phyloP scores from a whole-genome alignment of 2,329 filamentous ascomycete species.

The Xylaria multiplex region DNA sequence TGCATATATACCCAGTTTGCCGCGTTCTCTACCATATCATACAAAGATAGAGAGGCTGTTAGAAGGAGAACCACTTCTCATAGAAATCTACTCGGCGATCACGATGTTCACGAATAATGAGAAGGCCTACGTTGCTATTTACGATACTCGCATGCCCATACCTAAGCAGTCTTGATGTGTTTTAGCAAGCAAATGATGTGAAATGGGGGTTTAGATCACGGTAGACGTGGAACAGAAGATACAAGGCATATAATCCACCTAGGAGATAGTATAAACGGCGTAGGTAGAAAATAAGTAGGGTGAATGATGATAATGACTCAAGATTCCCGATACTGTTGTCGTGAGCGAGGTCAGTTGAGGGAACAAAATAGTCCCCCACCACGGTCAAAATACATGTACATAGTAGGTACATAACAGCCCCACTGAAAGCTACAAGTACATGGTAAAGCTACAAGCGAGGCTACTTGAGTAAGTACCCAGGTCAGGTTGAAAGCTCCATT shows the following conservation, averaged over 20 bases:
- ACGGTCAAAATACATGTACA: not conserved
- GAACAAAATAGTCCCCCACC: not conserved
- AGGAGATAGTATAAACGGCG: too few species aligned
- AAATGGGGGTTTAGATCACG: too few species aligned
- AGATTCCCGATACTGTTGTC: too few species aligned
- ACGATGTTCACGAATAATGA: constrained; percentile 26
- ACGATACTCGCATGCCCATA: not conserved
- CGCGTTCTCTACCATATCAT: constrained; percentile 37
- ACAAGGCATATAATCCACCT: not conserved
- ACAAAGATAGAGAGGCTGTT: constrained; percentile 31
- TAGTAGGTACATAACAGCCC: constrained; percentile 1
- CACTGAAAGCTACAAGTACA: constrained; percentile 14
- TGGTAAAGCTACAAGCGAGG: constrained; percentile 4
- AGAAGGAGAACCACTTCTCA: constrained; percentile 27
- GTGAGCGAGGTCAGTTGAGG: too few species aligned
- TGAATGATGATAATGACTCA: not conserved
- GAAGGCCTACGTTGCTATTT: constrained; percentile 12
- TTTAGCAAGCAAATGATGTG: not conserved
- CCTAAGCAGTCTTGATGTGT: too few species aligned
- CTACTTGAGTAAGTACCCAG: not conserved
- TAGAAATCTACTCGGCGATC: constrained; percentile 17
- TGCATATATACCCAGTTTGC: constrained; percentile 44
- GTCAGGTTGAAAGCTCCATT: not conserved
- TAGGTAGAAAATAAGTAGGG: not conserved
- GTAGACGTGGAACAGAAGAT: not conserved